Evolutionary conservation across 805 yeast species (phyloP).

Genomic region (Nakazawaea siamensis): DNA sequence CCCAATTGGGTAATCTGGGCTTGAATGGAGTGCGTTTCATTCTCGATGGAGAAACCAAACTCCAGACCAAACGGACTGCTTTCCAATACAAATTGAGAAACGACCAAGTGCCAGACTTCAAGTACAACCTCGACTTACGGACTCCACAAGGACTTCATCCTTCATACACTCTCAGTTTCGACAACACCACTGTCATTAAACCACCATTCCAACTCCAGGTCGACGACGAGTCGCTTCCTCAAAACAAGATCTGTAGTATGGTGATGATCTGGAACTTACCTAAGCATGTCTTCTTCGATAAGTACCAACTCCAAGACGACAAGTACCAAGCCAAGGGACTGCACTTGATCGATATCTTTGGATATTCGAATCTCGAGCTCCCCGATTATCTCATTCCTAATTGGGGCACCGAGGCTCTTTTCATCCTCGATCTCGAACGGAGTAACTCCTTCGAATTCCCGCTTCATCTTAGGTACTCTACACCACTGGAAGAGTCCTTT

Average conservation of each 20-base stretch:
- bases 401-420: conserved; percentile 10
- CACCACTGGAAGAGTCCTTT: background rate
- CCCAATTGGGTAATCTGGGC: conserved; percentile 7
- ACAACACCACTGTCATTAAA: background rate
- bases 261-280: conserved; percentile 5
- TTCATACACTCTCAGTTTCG: background rate
- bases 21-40: conserved; percentile 9
- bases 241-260: conserved; percentile 6
- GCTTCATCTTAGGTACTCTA: conserved; percentile 5
- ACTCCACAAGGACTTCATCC: conserved; percentile 9
- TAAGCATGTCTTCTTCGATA: conserved; percentile 8
- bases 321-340: conserved; percentile 3
- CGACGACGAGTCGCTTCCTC: background rate
- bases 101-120: background rate
- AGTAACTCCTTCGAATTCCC: conserved; percentile 4
- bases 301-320: conserved; percentile 7
- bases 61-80: conserved; percentile 4
- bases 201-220: background rate
- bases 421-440: background rate
- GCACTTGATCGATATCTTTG: conserved; percentile 6
- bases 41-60: background rate
- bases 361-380: conserved; percentile 8
- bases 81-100: conserved; percentile 10
- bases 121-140: background rate
- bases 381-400: conserved; percentile 8